A percentile compares a stretch with the other conserved stretches of the same genome.
These are phyloP conservation scores for Dovyalis caffra DNA, from an alignment of 345 rosid species.

Conservation along the genomic window DNA sequence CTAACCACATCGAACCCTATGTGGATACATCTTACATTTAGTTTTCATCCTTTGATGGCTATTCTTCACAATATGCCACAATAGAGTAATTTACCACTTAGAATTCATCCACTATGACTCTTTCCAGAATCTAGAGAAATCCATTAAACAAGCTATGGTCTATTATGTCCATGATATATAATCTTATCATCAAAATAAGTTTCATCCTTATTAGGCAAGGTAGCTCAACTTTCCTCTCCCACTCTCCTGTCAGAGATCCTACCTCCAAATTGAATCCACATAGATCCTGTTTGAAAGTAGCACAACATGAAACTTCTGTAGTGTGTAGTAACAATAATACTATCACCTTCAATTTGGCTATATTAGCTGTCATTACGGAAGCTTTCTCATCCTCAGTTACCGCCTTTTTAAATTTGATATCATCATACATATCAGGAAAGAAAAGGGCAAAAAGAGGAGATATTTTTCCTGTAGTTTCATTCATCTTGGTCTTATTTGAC, in stretches of 20 bases:
- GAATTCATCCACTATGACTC: not conserved
- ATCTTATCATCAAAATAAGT: not conserved
- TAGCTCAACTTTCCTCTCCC: not conserved
- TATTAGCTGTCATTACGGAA: not conserved
- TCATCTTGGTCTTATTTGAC: not conserved
- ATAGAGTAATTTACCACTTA: not conserved
- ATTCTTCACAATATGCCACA: not conserved
- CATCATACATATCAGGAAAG: not conserved
- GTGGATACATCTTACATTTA: not conserved
- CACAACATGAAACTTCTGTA: not conserved
- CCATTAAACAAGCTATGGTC: not conserved
- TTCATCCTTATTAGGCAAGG: not conserved
- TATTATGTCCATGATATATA: not conserved
- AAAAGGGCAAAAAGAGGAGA: not conserved
- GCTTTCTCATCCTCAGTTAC: not conserved
- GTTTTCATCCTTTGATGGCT: not conserved
- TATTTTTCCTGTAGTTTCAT: not conserved
- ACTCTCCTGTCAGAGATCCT: not conserved
- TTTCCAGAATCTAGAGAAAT: not conserved
- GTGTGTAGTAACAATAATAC: not conserved
- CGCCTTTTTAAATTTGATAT: not conserved
- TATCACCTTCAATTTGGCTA: not conserved
- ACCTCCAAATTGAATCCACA: not conserved
- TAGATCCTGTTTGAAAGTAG: not conserved
- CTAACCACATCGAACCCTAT: not conserved